Evolutionary conservation across 768 basidiomycete species (phyloP).

Genomic region (Tulasnella calospora): DNA sequence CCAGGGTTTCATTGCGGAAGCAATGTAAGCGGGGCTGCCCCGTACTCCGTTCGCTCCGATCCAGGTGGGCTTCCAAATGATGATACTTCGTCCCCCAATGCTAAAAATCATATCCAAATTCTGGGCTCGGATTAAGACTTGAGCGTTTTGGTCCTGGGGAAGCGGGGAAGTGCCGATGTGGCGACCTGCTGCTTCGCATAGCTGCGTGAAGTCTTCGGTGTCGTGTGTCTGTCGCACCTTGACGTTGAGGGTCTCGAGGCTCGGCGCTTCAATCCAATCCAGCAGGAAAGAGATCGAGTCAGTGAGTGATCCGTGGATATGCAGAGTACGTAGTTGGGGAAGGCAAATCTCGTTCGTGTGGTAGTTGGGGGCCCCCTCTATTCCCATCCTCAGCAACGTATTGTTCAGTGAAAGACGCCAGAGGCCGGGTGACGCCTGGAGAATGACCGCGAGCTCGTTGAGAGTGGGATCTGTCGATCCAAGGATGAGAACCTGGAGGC

Average conservation of each 20-base stretch:
- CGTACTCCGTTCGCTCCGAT: neutral
- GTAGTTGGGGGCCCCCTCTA: neutral
- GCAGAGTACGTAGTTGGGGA: neutral
- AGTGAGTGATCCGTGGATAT: neutral
- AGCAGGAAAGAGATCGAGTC: neutral
- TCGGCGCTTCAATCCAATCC: neutral
- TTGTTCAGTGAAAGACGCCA: neutral
- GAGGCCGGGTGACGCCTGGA: neutral
- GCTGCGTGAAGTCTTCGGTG: neutral
- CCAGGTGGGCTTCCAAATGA: neutral
- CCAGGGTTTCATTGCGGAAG: neutral
- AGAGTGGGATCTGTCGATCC: neutral
- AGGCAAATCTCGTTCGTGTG: neutral
- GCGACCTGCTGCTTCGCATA: neutral
- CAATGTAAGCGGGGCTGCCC: neutral
- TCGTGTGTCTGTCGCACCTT: neutral
- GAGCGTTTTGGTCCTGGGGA: neutral
- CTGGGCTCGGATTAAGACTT: too few relatives aligned
- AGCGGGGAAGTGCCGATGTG: neutral
- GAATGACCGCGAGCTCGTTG: neutral
- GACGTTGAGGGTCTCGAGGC: neutral
- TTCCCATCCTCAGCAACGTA: neutral
- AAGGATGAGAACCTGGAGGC: neutral
- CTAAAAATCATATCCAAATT: too few relatives aligned
- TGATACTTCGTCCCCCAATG: neutral